Evolutionary conservation across 2,329 filamentous ascomycete genomes (phyloP), one percentile per base, ranked within the genome.

Genomic region (Fusarium algeriense): DNA sequence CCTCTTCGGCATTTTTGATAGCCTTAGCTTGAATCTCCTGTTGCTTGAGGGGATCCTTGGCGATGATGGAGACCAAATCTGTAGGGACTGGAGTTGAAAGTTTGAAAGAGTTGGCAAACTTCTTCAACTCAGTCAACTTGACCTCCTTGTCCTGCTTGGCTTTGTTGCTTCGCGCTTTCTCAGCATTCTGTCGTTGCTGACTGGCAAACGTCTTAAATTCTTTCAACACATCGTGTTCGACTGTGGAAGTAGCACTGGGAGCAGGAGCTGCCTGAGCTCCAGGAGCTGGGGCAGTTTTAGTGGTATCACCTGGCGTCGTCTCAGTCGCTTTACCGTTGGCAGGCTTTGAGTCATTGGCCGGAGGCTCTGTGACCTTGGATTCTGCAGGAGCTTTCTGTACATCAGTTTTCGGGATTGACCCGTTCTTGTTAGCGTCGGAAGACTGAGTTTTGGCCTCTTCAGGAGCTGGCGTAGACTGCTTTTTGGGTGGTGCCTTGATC

Each of bases 11-110:
- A 73, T 95, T 92, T 77, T 90, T 89, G 67, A 93, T 90, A 2
- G 94, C 94, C 81, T 95, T 97, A 75, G 94, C 92, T 77, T 97
- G 92, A 70, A 99, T 98, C 78, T 95, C 90, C 77, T 94, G 91
- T 81, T 98, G 96, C 83, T 98, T 99, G 48, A 85, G 88, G n/a
- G 94, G 94, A 78, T 99, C 96, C 80, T 98, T 99, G 64, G 96
- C 95, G 67, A 99, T 92, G 73, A 99, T 99, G 3, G 93, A 92
- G 32, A 99, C 94, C 38, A 99, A 83, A 80, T 99, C 96, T 55
- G 89, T 91, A 3, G 96, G 96, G 14, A 99, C 94, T 9, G 95
- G 94, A 5, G 95, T 98, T 53, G 93, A 92, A 20, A 99, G 88
- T 83, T 98, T 98, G 86, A 99, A 99, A 78, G 89, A 96, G 74